A percentile compares a stretch with the other conserved stretches of the same genome.
These are phyloP conservation scores for Kodamaea hsintzibuensis DNA, from an alignment of 805 yeast species.

Conservation along the genomic window DNA sequence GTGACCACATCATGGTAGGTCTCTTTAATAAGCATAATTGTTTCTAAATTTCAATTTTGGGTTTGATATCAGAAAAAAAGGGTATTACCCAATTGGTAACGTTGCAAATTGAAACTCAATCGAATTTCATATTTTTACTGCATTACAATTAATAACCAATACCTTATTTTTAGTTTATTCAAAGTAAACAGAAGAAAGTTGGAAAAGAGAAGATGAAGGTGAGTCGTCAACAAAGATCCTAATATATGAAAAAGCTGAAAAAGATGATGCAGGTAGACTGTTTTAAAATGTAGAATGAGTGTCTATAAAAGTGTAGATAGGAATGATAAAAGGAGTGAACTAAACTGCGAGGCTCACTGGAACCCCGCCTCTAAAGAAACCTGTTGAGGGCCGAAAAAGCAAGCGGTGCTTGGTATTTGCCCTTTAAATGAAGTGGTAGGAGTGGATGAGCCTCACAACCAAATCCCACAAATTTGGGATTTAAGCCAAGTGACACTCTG, in stretches of 20 bases:
- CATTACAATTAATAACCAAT: background rate
- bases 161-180: too few relatives aligned
- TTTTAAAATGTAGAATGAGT: background rate
- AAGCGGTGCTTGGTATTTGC: background rate
- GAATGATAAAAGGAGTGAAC: background rate
- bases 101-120: background rate
- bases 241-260: background rate
- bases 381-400: background rate
- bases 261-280: background rate
- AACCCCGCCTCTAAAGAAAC: background rate
- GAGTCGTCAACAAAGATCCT: background rate
- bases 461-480: too few relatives aligned
- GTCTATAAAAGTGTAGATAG: background rate
- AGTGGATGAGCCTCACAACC: background rate
- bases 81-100: background rate
- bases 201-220: background rate
- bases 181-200: background rate
- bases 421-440: background rate
- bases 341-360: background rate
- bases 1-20: constrained; percentile 63
- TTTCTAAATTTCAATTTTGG: background rate
- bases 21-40: constrained; percentile 68
- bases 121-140: background rate
- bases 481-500: too few relatives aligned
- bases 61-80: background rate